A percentile compares a stretch with the other conserved stretches of the same genome.
Conservation (phyloP, 2,329 filamentous ascomycete genomes). For the Monilinia fructicola region DNA sequence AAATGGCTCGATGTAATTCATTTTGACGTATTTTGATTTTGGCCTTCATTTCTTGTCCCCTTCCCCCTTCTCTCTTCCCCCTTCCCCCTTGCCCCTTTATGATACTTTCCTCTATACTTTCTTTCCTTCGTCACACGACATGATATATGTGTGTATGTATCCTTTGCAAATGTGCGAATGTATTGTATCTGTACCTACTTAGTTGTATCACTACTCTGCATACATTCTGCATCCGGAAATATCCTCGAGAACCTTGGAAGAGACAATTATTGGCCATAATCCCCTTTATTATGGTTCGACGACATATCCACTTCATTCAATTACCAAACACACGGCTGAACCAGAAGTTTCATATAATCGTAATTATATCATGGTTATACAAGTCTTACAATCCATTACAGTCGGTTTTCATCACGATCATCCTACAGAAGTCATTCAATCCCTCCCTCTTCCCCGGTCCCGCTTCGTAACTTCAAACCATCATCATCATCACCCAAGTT, state of each 20-base stretch:
- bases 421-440: background rate
- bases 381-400: background rate
- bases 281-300: background rate
- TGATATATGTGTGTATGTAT: background rate
- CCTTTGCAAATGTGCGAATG: background rate
- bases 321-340: conserved; percentile 17
- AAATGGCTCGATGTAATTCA: conserved; percentile 27
- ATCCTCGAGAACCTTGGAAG: background rate
- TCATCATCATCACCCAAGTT: conserved; percentile 2
- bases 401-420: too few relatives aligned
- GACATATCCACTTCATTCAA: background rate
- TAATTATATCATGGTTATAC: conserved; percentile 1
- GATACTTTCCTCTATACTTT: background rate
- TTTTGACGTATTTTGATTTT: conserved; percentile 5
- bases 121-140: background rate
- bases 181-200: background rate
- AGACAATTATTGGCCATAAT: background rate
- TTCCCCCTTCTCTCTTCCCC: background rate
- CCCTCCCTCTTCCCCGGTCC: conserved; percentile 10
- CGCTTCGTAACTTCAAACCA: background rate
- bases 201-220: conserved; percentile 11
- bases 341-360: conserved; percentile 6
- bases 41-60: background rate
- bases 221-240: background rate
- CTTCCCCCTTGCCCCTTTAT: background rate